These are phyloP conservation scores for Xylaria flabelliformis DNA, from an alignment of 495 filamentous ascomycete genomes.

Conservation along the genomic window DNA sequence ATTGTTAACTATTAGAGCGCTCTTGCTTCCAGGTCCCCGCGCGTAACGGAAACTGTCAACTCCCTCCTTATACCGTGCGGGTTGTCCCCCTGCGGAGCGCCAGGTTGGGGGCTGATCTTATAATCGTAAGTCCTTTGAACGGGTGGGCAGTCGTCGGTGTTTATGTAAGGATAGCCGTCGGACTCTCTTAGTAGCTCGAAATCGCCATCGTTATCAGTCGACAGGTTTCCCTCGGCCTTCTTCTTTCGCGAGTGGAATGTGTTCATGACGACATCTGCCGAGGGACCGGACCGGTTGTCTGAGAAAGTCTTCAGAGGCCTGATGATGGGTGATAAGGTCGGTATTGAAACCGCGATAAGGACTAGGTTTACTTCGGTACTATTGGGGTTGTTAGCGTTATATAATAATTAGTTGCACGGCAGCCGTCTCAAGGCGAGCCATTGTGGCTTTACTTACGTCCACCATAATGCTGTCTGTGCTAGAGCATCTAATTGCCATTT, in stretches of 20 bases:
- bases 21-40: not conserved
- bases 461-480: slow-evolving; percentile 5
- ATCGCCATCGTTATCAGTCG: not conserved
- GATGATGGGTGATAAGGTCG: slow-evolving; percentile 7
- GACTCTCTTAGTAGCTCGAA: not conserved
- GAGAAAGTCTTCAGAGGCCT: not conserved
- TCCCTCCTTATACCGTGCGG: not conserved
- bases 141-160: not conserved
- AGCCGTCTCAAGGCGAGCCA: not conserved
- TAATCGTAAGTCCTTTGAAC: not conserved
- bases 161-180: not conserved
- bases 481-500: not conserved
- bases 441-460: slow-evolving; percentile 4
- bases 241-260: slow-evolving; percentile 11
- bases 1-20: not conserved
- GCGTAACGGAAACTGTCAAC: not conserved
- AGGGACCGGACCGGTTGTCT: not conserved
- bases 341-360: slow-evolving; percentile 3
- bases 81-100: not conserved
- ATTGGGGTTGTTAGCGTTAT: not conserved
- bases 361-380: not conserved
- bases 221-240: not conserved
- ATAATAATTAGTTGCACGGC: not conserved
- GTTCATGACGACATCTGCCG: not conserved
- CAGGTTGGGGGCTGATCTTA: not conserved